Base-by-base conservation (phyloP, 139 green algal genomes). In the Chlorella sp. region DNA sequence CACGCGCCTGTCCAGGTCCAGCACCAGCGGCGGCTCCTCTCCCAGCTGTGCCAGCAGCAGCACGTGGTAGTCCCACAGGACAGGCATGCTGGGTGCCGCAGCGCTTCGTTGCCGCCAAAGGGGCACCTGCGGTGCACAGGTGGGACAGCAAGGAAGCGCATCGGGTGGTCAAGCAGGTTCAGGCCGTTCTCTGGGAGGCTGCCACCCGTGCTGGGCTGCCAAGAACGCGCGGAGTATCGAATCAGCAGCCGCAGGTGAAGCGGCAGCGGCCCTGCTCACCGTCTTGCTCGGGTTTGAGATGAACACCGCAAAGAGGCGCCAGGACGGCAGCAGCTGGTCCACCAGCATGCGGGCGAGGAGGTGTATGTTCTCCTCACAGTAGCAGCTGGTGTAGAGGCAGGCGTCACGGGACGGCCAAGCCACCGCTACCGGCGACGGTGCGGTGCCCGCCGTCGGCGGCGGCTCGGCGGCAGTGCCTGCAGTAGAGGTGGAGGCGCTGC, bases 291-390 rank as follows among this genome's bases (percentile, higher is more conserved):
- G 38, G 51, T 93, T 93, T 30, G 67, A 86, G 5, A 92, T 69
- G 55, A 92, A 92, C 0, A 91, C 73, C 5, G 79, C 90, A 39
- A 71, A 87, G 2, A 92, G 79, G 1, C 78, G 36, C 4, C 75
- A n/a, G 51, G 13, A 51, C 56, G 6, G 51, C 57, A 16, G 69
- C 34, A 44, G 17, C 34, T 28, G 21, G 12, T 51, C 4, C n/a
- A 75, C 64, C n/a, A 86, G 86, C 21, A 18, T n/a, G 6, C 51
- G 34, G 1, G 44, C n/a, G 28, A 93, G 67, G 1, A 55, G 28
- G 11, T 85, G 87, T 0, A 88, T 78, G 38, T 93, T 93, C 30
- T 93, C 90, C 36, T 93, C 90, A 38, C 90, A 93, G 51, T 88
- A 93, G 60, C 87, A 92, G 30, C 85, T 3, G 15, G 85, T 89